Evolutionary conservation across 805 yeast genomes (phyloP), one percentile per base, ranked within the genome.

Genomic region (Wickerhamomyces ciferrii): DNA sequence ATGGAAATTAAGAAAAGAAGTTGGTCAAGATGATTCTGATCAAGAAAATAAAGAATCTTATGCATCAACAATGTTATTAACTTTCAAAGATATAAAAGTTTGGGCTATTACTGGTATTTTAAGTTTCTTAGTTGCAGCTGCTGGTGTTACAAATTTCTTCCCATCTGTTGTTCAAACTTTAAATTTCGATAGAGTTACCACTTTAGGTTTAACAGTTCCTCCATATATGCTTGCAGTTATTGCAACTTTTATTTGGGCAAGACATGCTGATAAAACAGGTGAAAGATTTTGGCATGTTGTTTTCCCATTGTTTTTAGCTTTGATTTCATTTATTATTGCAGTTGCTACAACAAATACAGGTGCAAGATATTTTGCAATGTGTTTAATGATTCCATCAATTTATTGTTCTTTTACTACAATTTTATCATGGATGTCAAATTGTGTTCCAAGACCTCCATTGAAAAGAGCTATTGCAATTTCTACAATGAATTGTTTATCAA

Each of bases 101-200:
- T 74, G 78, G 78, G 56, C 67, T n/a, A 56, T 74, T 34, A 68
- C 74, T 17, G 74, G 72, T 42, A 65, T 67, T 43, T 62, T 72
- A 23, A 62, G 76, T 2, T 62, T 61, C 47, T 61, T 74, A 27
- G 83, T 76, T 43, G 80, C 79, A 21, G 81, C 83, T 36, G 75
- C 79, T 52, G 83, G 83, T 59, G 81, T 78, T 41, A 76, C 82
- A 18, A 74, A 78, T 56, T 79, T 77, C 58, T 80, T 78, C 68
- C 85, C 85, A 24, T 70, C 83, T 1, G 78, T 81, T 24, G 84
- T 81, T n/a, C 57, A 69, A 47, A 78, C 84, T 14, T 67, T 81
- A 50, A 72, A 78, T 39, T 81, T 76, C 53, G 60, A 62, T 55
- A 66, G 70, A 42, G 67, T 77, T 35, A 67, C 74, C 41, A 78